Base-by-base conservation (phyloP, 2,329 filamentous ascomycete genomes). In the Gnomoniopsis smithogilvyi region DNA sequence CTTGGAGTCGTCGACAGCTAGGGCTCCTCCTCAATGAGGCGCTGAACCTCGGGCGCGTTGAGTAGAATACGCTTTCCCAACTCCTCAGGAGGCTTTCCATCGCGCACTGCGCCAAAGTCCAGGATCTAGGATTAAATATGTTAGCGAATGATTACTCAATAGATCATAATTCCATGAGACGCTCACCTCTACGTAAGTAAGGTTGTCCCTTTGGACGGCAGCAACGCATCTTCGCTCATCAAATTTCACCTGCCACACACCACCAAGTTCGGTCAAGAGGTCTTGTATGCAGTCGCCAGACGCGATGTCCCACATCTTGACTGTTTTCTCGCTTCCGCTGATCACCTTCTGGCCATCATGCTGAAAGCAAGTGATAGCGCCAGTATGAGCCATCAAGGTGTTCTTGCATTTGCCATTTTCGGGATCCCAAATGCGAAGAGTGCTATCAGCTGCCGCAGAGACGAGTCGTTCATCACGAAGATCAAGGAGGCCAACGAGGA, bases 191-290 rank as follows among this genome's bases (percentile, higher is more conserved):
- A 99, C 92, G 73, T 96, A 99, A 21, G 95, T 99, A 67, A 96
- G 76, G 67, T 87, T 88, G 65, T 96, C 92, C 58, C 95, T 85
- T 78, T 99, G 95, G 58, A 99, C 95, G 48, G 95, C 95, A 61
- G 95, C 95, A 59, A 99, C 95, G 72, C 95, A 99, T 72, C 94
- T 85, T 65, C 95, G 84, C 70, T 96, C 92, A 69, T 99, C 93
- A 76, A 99, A 99, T 69, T 95, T 95, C 68, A 99, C 95, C 77
- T 99, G 95, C 95, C 95, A 99, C 8, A 99, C 95, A n/a, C 94
- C 93, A 65, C 89, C 94, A 38, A 99, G 81, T 69, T 97, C 93
- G 15, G 92, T 96, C 68, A 99, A 80, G 46, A 99, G 82, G 73
- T 99, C 94, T 65, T 94, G 90, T 54, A 96, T 87, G 71, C 92